Conservation (phyloP, 2,329 filamentous ascomycete genomes). For the Sphaerulina musiva region DNA sequence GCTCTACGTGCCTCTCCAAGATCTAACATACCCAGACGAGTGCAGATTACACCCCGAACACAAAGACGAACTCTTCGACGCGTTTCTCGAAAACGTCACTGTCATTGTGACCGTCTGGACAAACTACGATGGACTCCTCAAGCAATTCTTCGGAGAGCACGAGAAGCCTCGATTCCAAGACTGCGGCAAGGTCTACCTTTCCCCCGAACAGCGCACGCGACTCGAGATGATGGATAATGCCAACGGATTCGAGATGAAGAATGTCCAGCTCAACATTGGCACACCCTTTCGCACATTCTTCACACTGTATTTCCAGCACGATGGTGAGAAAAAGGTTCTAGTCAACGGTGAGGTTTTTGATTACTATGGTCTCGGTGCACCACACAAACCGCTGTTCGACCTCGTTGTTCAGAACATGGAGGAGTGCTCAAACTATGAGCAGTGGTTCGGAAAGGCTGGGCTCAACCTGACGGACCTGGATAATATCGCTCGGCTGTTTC, state of each 20-base stretch:
- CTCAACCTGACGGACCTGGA: slow-evolving; percentile 13
- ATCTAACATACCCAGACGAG: neutral
- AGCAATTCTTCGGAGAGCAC: slow-evolving; percentile 3
- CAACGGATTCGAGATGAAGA: slow-evolving; percentile 4
- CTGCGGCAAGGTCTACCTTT: slow-evolving; percentile 13
- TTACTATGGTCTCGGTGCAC: too few relatives aligned
- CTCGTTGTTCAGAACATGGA: neutral
- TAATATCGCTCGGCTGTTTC: slow-evolving; percentile 8
- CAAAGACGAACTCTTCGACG: slow-evolving; percentile 8
- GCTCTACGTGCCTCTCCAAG: neutral
- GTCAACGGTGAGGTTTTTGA: neutral
- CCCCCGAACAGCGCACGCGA: slow-evolving; percentile 3
- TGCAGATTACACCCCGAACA: slow-evolving; percentile 1
- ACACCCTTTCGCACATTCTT: slow-evolving; percentile 16
- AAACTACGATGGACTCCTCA: slow-evolving; percentile 16
- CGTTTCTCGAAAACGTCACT: slow-evolving; percentile 9
- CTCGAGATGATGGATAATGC: slow-evolving; percentile 1
- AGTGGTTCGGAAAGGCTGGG: slow-evolving; percentile 5
- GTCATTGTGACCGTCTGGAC: slow-evolving; percentile 17
- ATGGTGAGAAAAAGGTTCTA: neutral
- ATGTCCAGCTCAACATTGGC: slow-evolving; percentile 11
- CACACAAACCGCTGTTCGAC: neutral
- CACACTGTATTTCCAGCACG: neutral
- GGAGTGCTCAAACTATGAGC: neutral
- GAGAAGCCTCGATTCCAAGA: slow-evolving; percentile 1